Conservation (phyloP, 1,284 basidiomycete species). For the Cutaneotrichosporon daszewskae region DNA sequence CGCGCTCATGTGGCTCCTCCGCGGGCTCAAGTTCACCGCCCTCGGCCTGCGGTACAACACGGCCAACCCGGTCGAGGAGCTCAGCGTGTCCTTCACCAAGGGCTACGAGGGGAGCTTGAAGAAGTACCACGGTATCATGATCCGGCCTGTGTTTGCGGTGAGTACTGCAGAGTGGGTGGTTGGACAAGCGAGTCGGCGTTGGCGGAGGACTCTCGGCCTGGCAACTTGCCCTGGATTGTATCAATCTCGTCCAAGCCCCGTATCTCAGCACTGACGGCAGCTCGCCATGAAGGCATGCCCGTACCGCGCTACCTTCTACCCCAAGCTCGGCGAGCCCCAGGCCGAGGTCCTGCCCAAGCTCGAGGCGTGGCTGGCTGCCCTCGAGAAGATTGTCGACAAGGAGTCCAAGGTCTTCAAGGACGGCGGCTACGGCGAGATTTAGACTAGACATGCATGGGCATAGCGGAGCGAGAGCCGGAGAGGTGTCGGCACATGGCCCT, state of each 20-base stretch:
- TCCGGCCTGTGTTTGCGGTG: slow-evolving; percentile 77
- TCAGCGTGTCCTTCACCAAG: slow-evolving; percentile 69
- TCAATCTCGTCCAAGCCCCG: not conserved
- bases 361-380: slow-evolving; percentile 68
- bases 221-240: not conserved
- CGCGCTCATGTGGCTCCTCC: slow-evolving; percentile 85
- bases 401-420: slow-evolving; percentile 69
- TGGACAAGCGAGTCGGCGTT: too few relatives aligned
- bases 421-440: slow-evolving; percentile 60
- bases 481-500: too few relatives aligned
- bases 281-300: slow-evolving; percentile 97
- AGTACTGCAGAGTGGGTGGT: slow-evolving; percentile 32
- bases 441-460: slow-evolving; percentile 5
- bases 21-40: slow-evolving; percentile 88
- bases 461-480: not conserved
- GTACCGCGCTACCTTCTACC: slow-evolving; percentile 81
- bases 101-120: slow-evolving; percentile 80
- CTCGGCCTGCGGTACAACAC: slow-evolving; percentile 71
- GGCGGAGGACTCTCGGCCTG: too few relatives aligned
- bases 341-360: slow-evolving; percentile 67
- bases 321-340: slow-evolving; percentile 70
- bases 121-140: slow-evolving; percentile 80
- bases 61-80: slow-evolving; percentile 63
- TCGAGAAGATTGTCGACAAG: slow-evolving; percentile 64
- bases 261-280: slow-evolving; percentile 46